These are phyloP conservation scores for Cicer chorassanicum DNA, from an alignment of 306 rosid genomes.

Conservation along the genomic window DNA sequence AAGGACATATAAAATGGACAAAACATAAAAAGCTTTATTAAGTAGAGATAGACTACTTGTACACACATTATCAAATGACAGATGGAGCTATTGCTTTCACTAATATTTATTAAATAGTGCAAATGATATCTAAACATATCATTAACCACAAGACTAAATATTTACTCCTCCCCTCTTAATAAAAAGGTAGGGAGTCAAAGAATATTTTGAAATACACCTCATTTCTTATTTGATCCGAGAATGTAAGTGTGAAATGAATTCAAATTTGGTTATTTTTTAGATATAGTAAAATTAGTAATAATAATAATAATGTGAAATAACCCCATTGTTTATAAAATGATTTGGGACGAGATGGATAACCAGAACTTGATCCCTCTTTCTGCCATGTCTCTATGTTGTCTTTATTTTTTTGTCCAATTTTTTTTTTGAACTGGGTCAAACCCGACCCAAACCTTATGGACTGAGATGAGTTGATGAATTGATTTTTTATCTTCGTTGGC, in stretches of 20 bases:
- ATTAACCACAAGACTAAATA: slow-evolving; percentile 48
- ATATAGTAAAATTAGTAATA: too few species aligned
- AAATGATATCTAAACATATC: slow-evolving; percentile 40
- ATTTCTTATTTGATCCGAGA: slow-evolving; percentile 70
- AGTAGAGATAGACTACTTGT: slow-evolving; percentile 51
- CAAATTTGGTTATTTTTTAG: too few species aligned
- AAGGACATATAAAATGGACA: neutral
- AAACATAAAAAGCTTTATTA: slow-evolving; percentile 59
- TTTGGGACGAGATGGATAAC: too few species aligned
- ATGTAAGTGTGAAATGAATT: neutral
- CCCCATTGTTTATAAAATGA: too few species aligned
- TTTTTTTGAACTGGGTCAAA: too few species aligned
- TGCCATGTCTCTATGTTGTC: too few species aligned
- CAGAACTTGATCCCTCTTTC: too few species aligned
- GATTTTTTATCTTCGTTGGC: too few species aligned
- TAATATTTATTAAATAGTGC: slow-evolving; percentile 43
- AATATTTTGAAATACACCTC: slow-evolving; percentile 47
- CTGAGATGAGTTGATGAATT: too few species aligned
- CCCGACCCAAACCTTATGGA: too few species aligned
- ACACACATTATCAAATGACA: slow-evolving; percentile 48
- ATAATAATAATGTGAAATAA: too few species aligned
- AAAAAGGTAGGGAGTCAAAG: slow-evolving; percentile 52
- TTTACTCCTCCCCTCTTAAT: slow-evolving; percentile 28
- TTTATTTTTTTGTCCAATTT: too few species aligned
- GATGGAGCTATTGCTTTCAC: slow-evolving; percentile 46